Conservation (phyloP, 768 basidiomycete genomes). For the Termitomyces sp. region DNA sequence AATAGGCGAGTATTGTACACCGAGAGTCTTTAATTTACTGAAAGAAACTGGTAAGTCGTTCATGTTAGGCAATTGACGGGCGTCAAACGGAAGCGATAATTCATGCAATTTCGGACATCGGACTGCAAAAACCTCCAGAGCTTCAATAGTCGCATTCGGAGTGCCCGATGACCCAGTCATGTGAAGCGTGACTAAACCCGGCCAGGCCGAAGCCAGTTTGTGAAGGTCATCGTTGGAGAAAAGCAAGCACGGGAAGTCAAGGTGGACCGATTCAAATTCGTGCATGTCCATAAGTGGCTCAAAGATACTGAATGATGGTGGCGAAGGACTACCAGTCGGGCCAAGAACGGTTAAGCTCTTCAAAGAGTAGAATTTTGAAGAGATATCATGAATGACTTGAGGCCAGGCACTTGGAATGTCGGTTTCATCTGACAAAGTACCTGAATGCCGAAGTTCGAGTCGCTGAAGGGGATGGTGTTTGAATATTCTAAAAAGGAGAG, state of each 20-base stretch:
- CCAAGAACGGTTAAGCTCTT: not conserved
- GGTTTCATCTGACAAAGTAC: not conserved
- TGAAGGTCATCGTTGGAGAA: constrained; percentile 2
- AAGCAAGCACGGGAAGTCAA: constrained; percentile 3
- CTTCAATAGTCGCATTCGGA: constrained; percentile 2
- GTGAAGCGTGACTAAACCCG: not conserved
- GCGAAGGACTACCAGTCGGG: not conserved
- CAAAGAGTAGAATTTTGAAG: not conserved
- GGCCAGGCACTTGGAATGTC: not conserved
- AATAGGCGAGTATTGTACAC: constrained; percentile 1
- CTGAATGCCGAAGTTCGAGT: not conserved
- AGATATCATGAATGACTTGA: not conserved
- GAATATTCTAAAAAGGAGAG: not conserved
- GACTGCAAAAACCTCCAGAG: not conserved
- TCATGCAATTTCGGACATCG: constrained; percentile 3
- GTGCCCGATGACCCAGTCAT: not conserved
- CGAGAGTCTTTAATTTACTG: constrained; percentile 2
- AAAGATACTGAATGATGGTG: not conserved
- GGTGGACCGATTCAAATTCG: not conserved
- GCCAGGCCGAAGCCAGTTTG: constrained; percentile 4
- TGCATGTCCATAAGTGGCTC: constrained; percentile 6
- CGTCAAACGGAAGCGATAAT: constrained; percentile 4
- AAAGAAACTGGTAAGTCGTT: not conserved
- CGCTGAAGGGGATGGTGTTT: constrained; percentile 2
- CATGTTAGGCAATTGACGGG: not conserved